Evolutionary conservation across 148 eudicot species (phyloP).

Genomic region (Hydrangea macrophylla): DNA sequence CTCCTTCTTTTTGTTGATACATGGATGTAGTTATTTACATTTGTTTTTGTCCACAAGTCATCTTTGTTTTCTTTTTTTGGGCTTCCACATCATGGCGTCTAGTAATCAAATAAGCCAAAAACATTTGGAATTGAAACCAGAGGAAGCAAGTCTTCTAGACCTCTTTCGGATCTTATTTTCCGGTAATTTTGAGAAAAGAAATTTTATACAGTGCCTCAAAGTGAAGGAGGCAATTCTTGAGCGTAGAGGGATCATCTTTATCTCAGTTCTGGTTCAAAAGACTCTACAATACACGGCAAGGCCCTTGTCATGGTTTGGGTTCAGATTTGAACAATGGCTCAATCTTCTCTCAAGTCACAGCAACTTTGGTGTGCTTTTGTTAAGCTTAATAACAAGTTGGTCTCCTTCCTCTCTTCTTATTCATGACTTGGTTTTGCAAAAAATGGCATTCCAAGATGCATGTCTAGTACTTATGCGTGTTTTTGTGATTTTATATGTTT

Average conservation of each 20-base stretch:
- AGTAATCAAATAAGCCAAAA: slow-evolving; percentile 9
- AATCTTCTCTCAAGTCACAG: slow-evolving; percentile 29
- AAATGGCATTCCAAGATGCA: no score
- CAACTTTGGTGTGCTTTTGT: slow-evolving; percentile 16
- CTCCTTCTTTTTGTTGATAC: no score
- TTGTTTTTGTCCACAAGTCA: no score
- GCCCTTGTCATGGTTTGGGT: slow-evolving; percentile 30
- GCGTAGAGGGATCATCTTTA: slow-evolving; percentile 34
- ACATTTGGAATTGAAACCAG: slow-evolving; percentile 33
- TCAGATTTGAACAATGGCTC: slow-evolving; percentile 19
- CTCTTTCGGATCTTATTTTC: slow-evolving; percentile 24
- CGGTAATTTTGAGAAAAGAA: neutral
- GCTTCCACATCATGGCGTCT: no score
- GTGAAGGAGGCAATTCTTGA: slow-evolving; percentile 24
- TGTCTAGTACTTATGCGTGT: no score
- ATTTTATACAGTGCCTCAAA: slow-evolving; percentile 18
- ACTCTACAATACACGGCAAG: slow-evolving; percentile 13
- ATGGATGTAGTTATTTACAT: no score
- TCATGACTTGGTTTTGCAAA: no score
- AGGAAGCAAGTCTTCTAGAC: slow-evolving; percentile 23
- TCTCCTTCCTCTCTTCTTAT: no score
- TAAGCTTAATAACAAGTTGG: slow-evolving; percentile 25
- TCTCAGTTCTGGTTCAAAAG: slow-evolving; percentile 31
- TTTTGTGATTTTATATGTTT: no score
- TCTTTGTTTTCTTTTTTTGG: no score